phyloP scores from a whole-genome alignment of 1,284 basidiomycete species.

The Omphalotus olearius region DNA sequence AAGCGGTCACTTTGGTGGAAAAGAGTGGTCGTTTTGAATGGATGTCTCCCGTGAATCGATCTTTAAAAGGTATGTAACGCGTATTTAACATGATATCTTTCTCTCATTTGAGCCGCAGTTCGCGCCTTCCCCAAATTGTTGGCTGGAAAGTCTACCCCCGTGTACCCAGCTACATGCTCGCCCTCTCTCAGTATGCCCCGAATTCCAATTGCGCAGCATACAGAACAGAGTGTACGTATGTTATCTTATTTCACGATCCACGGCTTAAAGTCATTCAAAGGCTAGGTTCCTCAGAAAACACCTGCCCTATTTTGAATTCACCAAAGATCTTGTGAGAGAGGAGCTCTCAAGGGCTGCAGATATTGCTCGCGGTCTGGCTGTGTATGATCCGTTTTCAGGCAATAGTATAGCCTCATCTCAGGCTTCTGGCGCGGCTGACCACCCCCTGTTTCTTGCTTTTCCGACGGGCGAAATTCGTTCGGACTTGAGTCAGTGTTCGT shows the following conservation, averaged over 20 bases:
- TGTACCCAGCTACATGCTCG: constrained; percentile 56
- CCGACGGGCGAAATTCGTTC: constrained; percentile 55
- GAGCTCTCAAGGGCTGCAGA: constrained; percentile 44
- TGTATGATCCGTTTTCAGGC: constrained; percentile 54
- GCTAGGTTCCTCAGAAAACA: constrained; percentile 63
- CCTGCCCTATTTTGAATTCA: constrained; percentile 68
- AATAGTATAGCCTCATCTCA: constrained; percentile 39
- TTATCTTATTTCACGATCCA: neutral
- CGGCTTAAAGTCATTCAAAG: constrained; percentile 29
- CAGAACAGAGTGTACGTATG: constrained; percentile 57
- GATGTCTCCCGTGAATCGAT: constrained; percentile 37
- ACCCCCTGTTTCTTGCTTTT: constrained; percentile 42
- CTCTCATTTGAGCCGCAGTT: constrained; percentile 8
- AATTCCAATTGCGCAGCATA: constrained; percentile 37
- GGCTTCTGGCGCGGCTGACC: constrained; percentile 27
- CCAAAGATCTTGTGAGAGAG: constrained; percentile 55
- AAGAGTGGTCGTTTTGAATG: constrained; percentile 45
- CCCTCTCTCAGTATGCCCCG: constrained; percentile 25
- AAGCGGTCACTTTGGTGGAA: constrained; percentile 47
- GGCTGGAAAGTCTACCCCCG: constrained; percentile 30
- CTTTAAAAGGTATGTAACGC: constrained; percentile 19
- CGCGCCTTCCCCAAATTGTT: constrained; percentile 18
- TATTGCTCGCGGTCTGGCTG: constrained; percentile 26
- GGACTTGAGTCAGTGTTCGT: constrained; percentile 52
- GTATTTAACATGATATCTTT: constrained; percentile 2